Evolutionary conservation across 2,329 filamentous ascomycete genomes (phyloP).

Genomic region (Botryotinia convoluta): DNA sequence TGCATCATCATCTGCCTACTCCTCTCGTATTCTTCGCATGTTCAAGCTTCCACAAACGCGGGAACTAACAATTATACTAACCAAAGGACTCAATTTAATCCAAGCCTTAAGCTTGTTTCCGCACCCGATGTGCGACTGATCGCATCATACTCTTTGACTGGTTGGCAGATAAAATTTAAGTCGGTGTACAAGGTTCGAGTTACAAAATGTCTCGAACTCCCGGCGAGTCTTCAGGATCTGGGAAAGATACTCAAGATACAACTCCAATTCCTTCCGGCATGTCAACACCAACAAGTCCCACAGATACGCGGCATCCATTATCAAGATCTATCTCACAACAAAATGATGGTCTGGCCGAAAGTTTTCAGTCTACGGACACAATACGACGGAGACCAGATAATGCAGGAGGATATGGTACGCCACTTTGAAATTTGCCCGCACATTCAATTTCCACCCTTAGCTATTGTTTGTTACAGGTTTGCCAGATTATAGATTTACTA

Average conservation of each 20-base stretch:
- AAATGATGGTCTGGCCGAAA: slow-evolving; percentile 52
- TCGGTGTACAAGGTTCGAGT: not conserved
- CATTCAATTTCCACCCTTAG: not conserved
- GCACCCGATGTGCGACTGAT: slow-evolving; percentile 17
- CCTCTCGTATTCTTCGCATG: slow-evolving; percentile 16
- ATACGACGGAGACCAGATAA: slow-evolving; percentile 55
- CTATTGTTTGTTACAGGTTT: not conserved
- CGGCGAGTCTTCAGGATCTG: slow-evolving; percentile 21
- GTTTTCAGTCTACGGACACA: slow-evolving; percentile 58
- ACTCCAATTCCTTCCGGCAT: slow-evolving; percentile 29
- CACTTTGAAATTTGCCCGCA: not conserved
- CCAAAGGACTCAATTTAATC: not conserved
- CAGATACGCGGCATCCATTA: slow-evolving; percentile 48
- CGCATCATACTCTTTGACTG: not conserved
- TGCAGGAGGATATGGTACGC: slow-evolving; percentile 51
- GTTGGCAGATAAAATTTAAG: not conserved
- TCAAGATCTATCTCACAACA: slow-evolving; percentile 31
- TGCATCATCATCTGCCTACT: slow-evolving; percentile 16
- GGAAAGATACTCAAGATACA: slow-evolving; percentile 23
- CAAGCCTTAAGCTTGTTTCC: slow-evolving; percentile 10
- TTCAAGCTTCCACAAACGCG: slow-evolving; percentile 13
- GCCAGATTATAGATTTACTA: not conserved
- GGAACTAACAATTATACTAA: slow-evolving; percentile 14
- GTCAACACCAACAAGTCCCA: slow-evolving; percentile 45
- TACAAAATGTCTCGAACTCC: slow-evolving; percentile 27